Evolutionary conservation across 306 rosid species (phyloP).

Genomic region (Trifolium subterraneum): DNA sequence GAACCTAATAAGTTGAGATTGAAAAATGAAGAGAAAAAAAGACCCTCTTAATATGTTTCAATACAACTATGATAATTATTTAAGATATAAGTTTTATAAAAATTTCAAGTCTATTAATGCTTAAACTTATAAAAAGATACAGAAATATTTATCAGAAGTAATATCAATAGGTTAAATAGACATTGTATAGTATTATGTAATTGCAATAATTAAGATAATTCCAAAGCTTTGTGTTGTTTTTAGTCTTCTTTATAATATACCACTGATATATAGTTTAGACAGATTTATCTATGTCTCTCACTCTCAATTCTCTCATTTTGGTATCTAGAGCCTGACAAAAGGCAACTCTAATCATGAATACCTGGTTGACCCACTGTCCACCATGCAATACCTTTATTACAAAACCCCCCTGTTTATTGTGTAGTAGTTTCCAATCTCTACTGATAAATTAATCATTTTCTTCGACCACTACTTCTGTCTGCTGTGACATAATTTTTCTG

Average conservation of each 20-base stretch:
- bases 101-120: neutral
- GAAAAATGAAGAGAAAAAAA: neutral
- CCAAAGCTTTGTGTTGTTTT: neutral
- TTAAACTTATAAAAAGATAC: conserved; percentile 4
- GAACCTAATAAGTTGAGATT: conserved; percentile 65
- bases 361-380: no score
- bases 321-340: no score
- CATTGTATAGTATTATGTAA: conserved; percentile 9
- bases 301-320: no score
- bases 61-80: conserved; percentile 36
- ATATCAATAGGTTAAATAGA: neutral
- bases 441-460: no score
- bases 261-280: no score
- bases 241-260: neutral
- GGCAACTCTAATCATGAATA: no score
- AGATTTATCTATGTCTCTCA: no score
- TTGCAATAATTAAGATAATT: neutral
- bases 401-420: no score
- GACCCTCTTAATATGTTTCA: conserved; percentile 28
- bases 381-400: no score
- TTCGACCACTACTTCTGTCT: no score
- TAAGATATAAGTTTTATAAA: conserved; percentile 1
- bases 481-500: no score
- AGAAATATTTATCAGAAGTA: neutral
- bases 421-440: no score